Evolutionary conservation across 1,284 basidiomycete genomes (phyloP).

Genomic region (Ganoderma sinense): DNA sequence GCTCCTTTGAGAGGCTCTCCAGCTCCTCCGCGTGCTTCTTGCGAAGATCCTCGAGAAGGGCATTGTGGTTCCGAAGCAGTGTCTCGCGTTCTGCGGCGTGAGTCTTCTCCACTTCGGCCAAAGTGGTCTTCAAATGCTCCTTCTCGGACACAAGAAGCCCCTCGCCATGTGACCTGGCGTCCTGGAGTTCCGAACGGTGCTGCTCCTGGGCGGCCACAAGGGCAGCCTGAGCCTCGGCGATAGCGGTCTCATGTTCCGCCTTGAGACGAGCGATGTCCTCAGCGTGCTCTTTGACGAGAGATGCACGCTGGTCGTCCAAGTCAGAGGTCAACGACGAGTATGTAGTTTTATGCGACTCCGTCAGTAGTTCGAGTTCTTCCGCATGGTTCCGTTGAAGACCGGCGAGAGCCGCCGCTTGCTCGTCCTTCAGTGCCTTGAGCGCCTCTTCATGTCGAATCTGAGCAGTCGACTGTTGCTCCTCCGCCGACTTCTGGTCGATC

Average conservation of each 20-base stretch:
- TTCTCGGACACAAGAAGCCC: conserved; percentile 49
- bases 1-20: conserved; percentile 55
- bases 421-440: conserved; percentile 39
- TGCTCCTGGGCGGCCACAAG: conserved; percentile 55
- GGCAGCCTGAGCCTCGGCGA: conserved; percentile 51
- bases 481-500: conserved; percentile 38
- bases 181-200: conserved; percentile 52
- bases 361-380: conserved; percentile 56
- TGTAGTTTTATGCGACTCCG: conserved; percentile 51
- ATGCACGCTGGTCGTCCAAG: conserved; percentile 37
- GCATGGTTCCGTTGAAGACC: conserved; percentile 64
- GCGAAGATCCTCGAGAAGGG: conserved; percentile 53
- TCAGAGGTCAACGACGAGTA: conserved; percentile 38
- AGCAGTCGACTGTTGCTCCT: conserved; percentile 43
- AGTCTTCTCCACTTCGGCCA: conserved; percentile 49
- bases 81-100: conserved; percentile 48
- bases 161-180: conserved; percentile 47
- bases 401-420: conserved; percentile 58
- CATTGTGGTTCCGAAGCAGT: conserved; percentile 59
- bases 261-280: conserved; percentile 50
- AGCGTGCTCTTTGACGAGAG: conserved; percentile 45
- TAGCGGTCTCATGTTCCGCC: conserved; percentile 53
- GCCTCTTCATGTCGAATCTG: conserved; percentile 59
- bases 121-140: conserved; percentile 44
- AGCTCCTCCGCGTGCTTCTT: conserved; percentile 48